Evolutionary conservation across 2,329 filamentous ascomycete species (phyloP), one percentile per base, ranked within the genome.

Genomic region (Fusarium sp.): DNA sequence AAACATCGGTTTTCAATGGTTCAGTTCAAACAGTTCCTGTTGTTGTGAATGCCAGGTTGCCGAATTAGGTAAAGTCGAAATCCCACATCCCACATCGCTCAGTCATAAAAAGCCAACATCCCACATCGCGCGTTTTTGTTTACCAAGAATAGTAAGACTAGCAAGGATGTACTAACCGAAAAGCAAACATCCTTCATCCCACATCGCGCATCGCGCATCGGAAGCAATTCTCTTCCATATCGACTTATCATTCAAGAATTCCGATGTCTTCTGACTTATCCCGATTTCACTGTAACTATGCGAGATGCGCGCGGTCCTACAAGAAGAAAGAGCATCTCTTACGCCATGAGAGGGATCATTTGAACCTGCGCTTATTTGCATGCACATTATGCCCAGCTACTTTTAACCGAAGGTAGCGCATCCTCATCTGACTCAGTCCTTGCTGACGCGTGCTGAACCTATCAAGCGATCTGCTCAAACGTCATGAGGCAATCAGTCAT

Each of bases 361-460:
- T 28, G 4, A 48, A 48, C 45, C 6, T 48, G 1, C 45, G 26
- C 13, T 15, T 4, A 20, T 28, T 15, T 28, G 20, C 45, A 28
- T 47, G 44, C 8, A 15, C 13, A 1, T 4, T 48, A 8, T 48
- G 45, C 5, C 20, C 20, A 6, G 20, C 45, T 22, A 22, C 26
- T 8, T 48, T 48, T 9, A 48, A 48, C 6, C 6, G 45, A 22
- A 28, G 45, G 45, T 48, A 1, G 9, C 11, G 20, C 3, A 3
- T 22, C 17, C 20, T 4, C 1, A 15, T 28, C 20, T 22, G 4
- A 5, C 13, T 48, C 13, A 8, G 4, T 22, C 8, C 13, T 22
- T 3, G 13, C 4, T 15, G 2, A 11, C 4, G 0, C 4, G 11
- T 6, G 20, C 26, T 48, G 4, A 48, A 8, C 1, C 11, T 4